Conservation (phyloP, 2,329 filamentous ascomycete genomes). For the Epichloe scottii region DNA sequence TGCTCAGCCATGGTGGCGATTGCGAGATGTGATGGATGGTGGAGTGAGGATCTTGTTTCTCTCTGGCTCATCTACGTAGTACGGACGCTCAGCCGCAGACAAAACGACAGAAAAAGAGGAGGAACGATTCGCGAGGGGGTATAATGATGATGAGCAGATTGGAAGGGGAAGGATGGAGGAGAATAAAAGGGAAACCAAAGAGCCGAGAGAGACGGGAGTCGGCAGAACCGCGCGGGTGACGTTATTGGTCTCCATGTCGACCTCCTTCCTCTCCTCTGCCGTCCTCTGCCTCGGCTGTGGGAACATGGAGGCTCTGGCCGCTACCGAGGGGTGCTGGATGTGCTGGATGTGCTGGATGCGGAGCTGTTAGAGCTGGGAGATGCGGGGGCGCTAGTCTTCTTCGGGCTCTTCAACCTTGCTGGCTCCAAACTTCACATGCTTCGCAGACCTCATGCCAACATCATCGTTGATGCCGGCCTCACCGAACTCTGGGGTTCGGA, state of each 20-base stretch:
- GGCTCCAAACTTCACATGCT: constrained; percentile 16
- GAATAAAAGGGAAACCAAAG: constrained; percentile 1
- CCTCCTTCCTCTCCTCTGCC: too few relatives aligned
- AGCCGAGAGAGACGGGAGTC: neutral
- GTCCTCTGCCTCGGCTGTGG: constrained; percentile 15
- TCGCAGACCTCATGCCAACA: constrained; percentile 4
- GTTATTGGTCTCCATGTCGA: too few relatives aligned
- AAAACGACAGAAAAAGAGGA: constrained; percentile 4
- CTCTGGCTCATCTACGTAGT: neutral
- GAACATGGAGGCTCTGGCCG: constrained; percentile 5
- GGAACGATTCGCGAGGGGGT: neutral
- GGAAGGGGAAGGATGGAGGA: constrained; percentile 4
- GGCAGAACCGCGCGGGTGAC: neutral
- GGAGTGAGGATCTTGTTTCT: neutral
- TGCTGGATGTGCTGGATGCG: neutral
- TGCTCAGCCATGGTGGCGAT: constrained; percentile 44
- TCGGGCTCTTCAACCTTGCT: constrained; percentile 5
- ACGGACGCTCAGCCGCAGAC: constrained; percentile 4
- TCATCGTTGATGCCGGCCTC: too few relatives aligned
- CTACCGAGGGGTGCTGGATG: constrained; percentile 15
- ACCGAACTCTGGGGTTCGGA: too few relatives aligned
- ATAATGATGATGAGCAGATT: constrained; percentile 1
- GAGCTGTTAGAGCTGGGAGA: too few relatives aligned
- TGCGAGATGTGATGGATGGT: constrained; percentile 8
- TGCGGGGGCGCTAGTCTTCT: constrained; percentile 13